A percentile compares a stretch with the other conserved stretches of the same genome.
phyloP scores from a whole-genome alignment of 306 rosid genomes.

The Potentilla sterilis region DNA sequence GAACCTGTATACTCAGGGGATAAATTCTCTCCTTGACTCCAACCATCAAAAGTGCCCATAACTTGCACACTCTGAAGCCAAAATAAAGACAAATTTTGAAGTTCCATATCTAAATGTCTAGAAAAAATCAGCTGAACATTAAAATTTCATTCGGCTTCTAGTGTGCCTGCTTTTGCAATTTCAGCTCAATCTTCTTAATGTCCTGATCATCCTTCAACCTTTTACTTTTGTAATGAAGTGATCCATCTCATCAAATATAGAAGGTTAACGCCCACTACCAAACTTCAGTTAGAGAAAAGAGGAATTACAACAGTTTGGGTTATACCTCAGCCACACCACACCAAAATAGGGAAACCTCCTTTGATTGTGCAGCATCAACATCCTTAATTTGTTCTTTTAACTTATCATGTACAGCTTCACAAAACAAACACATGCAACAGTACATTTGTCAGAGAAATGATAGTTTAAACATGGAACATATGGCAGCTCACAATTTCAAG shows the following conservation, averaged over 20 bases:
- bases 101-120: neutral
- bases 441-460: neutral
- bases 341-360: conserved; percentile 76
- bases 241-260: neutral
- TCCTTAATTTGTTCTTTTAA: conserved; percentile 67
- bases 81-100: neutral
- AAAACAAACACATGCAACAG: conserved; percentile 15
- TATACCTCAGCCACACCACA: conserved; percentile 91
- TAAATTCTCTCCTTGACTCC: conserved; percentile 93
- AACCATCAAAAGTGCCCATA: conserved; percentile 93
- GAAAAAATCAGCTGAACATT: neutral
- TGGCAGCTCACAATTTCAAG: neutral
- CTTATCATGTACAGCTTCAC: conserved; percentile 57
- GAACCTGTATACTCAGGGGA: conserved; percentile 82
- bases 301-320: neutral
- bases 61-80: conserved; percentile 74
- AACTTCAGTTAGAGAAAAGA: neutral
- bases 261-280: neutral
- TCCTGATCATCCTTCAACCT: neutral
- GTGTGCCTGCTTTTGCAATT: neutral
- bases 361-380: conserved; percentile 62
- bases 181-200: neutral
- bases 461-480: neutral
- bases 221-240: neutral
- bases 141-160: neutral